A percentile compares a stretch with the other conserved stretches of the same genome.
Evolutionary conservation across 2,329 filamentous ascomycete species (phyloP).

Genomic region (Penicillium sp.): DNA sequence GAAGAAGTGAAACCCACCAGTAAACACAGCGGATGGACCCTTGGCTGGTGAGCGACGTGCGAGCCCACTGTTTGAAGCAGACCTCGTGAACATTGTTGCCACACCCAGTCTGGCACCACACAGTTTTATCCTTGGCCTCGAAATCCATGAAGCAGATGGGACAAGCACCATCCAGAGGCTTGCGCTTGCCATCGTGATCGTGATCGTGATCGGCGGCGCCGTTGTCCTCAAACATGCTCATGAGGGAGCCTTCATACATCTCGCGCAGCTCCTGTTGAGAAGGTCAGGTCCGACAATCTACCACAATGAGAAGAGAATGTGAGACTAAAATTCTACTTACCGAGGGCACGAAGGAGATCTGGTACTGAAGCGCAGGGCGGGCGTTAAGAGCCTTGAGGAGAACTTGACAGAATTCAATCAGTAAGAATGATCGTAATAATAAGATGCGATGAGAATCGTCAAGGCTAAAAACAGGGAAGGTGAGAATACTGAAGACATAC

Average conservation of each 20-base stretch:
- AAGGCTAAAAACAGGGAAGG: not conserved
- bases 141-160: constrained; percentile 67
- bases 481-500: constrained; percentile 43
- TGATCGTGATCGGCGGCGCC: constrained; percentile 41
- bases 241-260: constrained; percentile 61
- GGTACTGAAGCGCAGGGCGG: constrained; percentile 61
- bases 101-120: constrained; percentile 66
- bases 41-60: constrained; percentile 36
- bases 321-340: constrained; percentile 34
- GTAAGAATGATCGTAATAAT: constrained; percentile 19
- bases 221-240: constrained; percentile 50
- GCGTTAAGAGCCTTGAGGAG: constrained; percentile 65
- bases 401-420: constrained; percentile 47
- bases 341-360: constrained; percentile 64
- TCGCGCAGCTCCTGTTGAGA: constrained; percentile 58
- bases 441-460: not conserved
- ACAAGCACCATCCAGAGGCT: constrained; percentile 66
- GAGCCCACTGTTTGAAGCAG: constrained; percentile 63
- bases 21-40: constrained; percentile 51
- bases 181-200: constrained; percentile 57
- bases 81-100: constrained; percentile 67
- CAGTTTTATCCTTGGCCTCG: constrained; percentile 52
- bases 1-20: constrained; percentile 43
- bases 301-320: not conserved
- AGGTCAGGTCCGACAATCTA: too few relatives aligned